A percentile compares a stretch with the other conserved stretches of the same genome.
phyloP scores from a whole-genome alignment of 257 asterid genomes.

The Solanum chmielewskii region DNA sequence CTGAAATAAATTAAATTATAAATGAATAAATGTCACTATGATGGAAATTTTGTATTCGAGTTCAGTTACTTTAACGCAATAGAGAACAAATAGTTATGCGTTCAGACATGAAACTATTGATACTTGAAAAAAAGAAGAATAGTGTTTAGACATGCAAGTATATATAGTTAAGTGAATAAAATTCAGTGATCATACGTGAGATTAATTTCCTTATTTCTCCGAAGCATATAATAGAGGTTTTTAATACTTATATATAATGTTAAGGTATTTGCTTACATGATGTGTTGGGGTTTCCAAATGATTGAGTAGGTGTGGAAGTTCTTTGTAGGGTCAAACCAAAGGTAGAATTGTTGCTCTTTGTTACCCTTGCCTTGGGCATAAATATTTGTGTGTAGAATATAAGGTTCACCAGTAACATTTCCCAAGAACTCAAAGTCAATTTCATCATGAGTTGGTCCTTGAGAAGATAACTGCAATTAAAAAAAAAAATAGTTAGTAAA shows the following conservation, averaged over 20 bases:
- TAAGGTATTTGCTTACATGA: constrained; percentile 20
- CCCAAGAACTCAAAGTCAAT: constrained; percentile 83
- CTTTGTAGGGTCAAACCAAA: constrained; percentile 81
- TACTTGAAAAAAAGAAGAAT: neutral
- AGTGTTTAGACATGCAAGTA: neutral
- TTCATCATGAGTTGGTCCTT: constrained; percentile 74
- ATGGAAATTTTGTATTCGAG: neutral
- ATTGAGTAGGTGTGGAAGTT: constrained; percentile 75
- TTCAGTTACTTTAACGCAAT: neutral
- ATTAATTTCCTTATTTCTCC: no score
- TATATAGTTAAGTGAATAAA: neutral
- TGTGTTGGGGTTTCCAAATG: constrained; percentile 52
- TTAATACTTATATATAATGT: neutral
- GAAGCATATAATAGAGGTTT: no score
- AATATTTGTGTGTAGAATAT: constrained; percentile 66
- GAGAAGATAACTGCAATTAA: constrained; percentile 61
- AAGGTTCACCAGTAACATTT: constrained; percentile 58
- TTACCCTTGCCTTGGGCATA: constrained; percentile 63
- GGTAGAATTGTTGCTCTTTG: constrained; percentile 75
- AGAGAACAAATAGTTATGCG: neutral
- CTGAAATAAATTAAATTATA: constrained; percentile 9
- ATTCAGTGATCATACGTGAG: neutral
- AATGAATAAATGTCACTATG: neutral
- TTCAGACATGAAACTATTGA: neutral
- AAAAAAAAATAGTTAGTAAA: neutral